Evolutionary conservation across 2,329 filamentous ascomycete species (phyloP).

Genomic region (Penicillium decumbens): DNA sequence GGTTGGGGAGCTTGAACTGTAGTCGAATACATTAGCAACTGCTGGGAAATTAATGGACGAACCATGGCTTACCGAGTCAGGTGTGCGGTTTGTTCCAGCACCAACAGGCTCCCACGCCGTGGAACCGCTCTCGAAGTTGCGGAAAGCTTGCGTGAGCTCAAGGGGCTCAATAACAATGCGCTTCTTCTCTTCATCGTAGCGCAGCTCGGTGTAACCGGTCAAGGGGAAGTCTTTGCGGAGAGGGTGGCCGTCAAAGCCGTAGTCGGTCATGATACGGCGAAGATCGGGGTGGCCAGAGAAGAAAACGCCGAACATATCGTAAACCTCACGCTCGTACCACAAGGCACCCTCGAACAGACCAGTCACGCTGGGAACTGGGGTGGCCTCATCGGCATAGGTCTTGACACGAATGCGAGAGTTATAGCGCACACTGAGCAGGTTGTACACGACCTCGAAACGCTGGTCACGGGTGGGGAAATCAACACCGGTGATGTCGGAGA

Average conservation of each 20-base stretch:
- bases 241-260: conserved; percentile 97
- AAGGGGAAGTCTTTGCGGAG: conserved; percentile 96
- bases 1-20: conserved; percentile 86
- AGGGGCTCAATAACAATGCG: conserved; percentile 95
- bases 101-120: conserved; percentile 68
- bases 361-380: conserved; percentile 84
- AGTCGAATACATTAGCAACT: conserved; percentile 7
- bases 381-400: conserved; percentile 96
- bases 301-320: conserved; percentile 96
- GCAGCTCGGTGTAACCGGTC: conserved; percentile 95
- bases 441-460: conserved; percentile 97
- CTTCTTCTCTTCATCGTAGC: conserved; percentile 99
- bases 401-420: conserved; percentile 96
- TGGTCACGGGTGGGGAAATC: conserved; percentile 94
- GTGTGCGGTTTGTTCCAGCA: conserved; percentile 69
- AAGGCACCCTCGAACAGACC: conserved; percentile 89
- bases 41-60: background rate
- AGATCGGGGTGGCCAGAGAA: conserved; percentile 93
- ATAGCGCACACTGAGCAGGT: conserved; percentile 89
- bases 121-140: conserved; percentile 91
- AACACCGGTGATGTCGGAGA: conserved; percentile 87
- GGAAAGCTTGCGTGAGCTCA: conserved; percentile 95
- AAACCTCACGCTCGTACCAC: conserved; percentile 98
- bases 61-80: conserved; percentile 57
- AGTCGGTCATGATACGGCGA: conserved; percentile 97